Conservation (phyloP, 352 stramenopile species). For the Pythium sukuiense region DNA sequence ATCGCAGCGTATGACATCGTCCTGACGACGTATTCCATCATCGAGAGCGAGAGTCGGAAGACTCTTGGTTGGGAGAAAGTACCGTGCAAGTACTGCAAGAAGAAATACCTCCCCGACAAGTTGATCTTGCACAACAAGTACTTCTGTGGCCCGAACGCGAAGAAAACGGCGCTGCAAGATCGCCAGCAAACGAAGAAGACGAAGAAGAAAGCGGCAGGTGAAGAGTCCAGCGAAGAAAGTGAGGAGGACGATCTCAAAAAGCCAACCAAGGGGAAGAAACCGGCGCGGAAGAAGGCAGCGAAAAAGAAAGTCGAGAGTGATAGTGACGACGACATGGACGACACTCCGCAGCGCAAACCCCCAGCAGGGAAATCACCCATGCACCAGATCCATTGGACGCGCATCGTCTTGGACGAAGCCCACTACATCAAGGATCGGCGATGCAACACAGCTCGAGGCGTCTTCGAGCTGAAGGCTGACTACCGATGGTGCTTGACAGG, state of each 20-base stretch:
- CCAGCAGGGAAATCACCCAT: constrained; percentile 71
- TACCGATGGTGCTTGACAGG: constrained; percentile 98
- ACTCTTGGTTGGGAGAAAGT: constrained; percentile 74
- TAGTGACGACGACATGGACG: constrained; percentile 29
- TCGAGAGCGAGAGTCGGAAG: constrained; percentile 91
- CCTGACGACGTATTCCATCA: constrained; percentile 98
- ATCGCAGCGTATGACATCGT: constrained; percentile 97
- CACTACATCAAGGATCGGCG: constrained; percentile 95
- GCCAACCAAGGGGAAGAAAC: constrained; percentile 26
- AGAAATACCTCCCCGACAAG: constrained; percentile 93
- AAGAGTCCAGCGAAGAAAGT: constrained; percentile 48
- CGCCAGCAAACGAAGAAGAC: constrained; percentile 71
- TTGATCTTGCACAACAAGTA: constrained; percentile 95
- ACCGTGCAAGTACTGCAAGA: constrained; percentile 95
- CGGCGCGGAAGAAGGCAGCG: constrained; percentile 31
- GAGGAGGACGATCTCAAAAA: constrained; percentile 66
- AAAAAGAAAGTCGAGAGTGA: constrained; percentile 36
- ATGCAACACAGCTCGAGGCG: constrained; percentile 95
- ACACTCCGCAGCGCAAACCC: constrained; percentile 33
- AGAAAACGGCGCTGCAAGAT: constrained; percentile 93
- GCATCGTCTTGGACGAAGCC: constrained; percentile 97
- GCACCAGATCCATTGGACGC: constrained; percentile 95
- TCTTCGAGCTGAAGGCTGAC: constrained; percentile 95
- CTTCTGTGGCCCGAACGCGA: constrained; percentile 97
- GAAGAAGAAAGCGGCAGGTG: constrained; percentile 62